These are phyloP conservation scores for Tuber calosporum DNA, from an alignment of 495 filamentous ascomycete genomes.

Conservation along the genomic window DNA sequence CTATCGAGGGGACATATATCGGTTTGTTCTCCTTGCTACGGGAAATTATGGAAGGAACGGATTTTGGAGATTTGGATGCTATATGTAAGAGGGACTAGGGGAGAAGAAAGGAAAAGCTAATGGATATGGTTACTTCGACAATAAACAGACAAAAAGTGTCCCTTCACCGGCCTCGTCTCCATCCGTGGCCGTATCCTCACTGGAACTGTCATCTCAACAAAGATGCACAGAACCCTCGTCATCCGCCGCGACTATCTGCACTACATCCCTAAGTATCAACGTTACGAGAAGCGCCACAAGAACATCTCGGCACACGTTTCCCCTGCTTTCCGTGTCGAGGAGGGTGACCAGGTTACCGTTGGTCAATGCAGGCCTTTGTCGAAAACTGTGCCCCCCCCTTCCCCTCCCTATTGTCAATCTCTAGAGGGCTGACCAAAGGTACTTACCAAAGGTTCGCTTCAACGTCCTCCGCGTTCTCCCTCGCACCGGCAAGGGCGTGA, in stretches of 20 bases:
- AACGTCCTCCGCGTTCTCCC: constrained; percentile 97
- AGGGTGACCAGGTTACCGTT: constrained; percentile 97
- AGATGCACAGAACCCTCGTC: constrained; percentile 98
- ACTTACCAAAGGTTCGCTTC: constrained; percentile 76
- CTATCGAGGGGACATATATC: constrained; percentile 98
- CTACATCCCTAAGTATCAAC: constrained; percentile 96
- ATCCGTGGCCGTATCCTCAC: constrained; percentile 99
- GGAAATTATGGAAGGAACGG: background rate
- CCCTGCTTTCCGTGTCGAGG: constrained; percentile 98
- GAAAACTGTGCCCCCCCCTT: constrained; percentile 78
- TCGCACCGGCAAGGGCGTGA: constrained; percentile 91
- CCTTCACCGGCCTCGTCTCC: constrained; percentile 94
- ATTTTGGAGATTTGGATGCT: constrained; percentile 6
- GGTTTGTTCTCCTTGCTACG: constrained; percentile 58
- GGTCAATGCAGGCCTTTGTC: constrained; percentile 95
- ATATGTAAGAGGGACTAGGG: background rate
- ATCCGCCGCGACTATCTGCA: constrained; percentile 99
- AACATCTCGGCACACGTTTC: constrained; percentile 98
- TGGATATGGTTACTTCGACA: background rate
- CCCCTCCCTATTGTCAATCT: background rate
- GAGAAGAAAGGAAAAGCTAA: background rate
- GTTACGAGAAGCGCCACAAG: constrained; percentile 99
- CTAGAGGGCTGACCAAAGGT: constrained; percentile 8
- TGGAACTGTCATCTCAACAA: constrained; percentile 96
- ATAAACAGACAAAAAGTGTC: constrained; percentile 97